These are phyloP conservation scores for Pterulicium gracile DNA, from an alignment of 1,284 basidiomycete genomes.

Conservation along the genomic window DNA sequence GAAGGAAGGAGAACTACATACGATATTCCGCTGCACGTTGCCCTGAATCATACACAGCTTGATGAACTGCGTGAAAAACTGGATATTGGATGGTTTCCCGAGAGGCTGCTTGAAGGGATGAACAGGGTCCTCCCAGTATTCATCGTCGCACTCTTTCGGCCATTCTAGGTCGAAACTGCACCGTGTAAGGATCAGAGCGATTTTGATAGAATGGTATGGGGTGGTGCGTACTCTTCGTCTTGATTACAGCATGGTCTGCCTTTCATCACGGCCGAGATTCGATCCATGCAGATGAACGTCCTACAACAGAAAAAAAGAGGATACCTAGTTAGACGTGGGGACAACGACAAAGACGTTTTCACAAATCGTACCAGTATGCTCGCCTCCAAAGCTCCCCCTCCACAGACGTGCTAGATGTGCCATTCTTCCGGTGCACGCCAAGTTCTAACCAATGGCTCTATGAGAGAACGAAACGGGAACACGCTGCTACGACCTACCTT, in stretches of 20 bases:
- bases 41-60: conserved; percentile 34
- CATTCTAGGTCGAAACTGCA: conserved; percentile 40
- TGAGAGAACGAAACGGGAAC: not conserved
- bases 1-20: not conserved
- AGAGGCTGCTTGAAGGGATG: conserved; percentile 20
- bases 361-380: conserved; percentile 42
- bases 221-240: conserved; percentile 47
- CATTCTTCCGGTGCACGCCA: conserved; percentile 23
- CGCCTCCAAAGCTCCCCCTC: conserved; percentile 41
- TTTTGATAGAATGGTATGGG: not conserved
- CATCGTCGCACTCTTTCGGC: conserved; percentile 39
- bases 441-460: conserved; percentile 15
- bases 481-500: not conserved
- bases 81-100: conserved; percentile 19
- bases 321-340: not conserved
- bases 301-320: conserved; percentile 13
- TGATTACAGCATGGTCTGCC: conserved; percentile 49
- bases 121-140: conserved; percentile 29
- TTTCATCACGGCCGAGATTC: conserved; percentile 36
- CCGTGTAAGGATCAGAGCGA: not conserved
- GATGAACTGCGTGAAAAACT: conserved; percentile 29
- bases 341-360: not conserved
- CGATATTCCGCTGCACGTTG: conserved; percentile 31
- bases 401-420: conserved; percentile 9
- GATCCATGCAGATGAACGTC: conserved; percentile 31